phyloP scores from a whole-genome alignment of 2,329 filamentous ascomycete genomes.

The Cadophora malorum region DNA sequence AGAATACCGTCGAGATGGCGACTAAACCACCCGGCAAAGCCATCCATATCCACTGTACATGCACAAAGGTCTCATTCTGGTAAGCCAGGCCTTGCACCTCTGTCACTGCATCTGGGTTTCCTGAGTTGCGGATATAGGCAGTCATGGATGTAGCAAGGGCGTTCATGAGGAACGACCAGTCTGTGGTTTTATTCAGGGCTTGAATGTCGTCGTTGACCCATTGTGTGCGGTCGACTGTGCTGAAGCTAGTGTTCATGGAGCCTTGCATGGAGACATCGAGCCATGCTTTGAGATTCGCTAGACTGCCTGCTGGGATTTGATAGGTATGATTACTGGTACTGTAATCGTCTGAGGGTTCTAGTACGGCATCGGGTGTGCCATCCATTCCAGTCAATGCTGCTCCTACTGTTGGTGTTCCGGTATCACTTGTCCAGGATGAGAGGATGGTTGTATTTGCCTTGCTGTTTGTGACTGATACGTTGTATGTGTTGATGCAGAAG shows the following conservation, averaged over 20 bases:
- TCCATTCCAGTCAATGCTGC: constrained; percentile 17
- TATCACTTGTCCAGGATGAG: constrained; percentile 18
- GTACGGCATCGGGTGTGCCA: constrained; percentile 18
- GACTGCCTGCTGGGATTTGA: constrained; percentile 15
- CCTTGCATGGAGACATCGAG: constrained; percentile 19
- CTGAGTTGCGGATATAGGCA: not conserved
- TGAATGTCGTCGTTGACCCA: constrained; percentile 23
- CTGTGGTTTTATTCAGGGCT: constrained; percentile 14
- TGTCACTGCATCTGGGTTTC: not conserved
- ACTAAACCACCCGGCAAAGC: constrained; percentile 15
- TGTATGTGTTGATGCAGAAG: constrained; percentile 26
- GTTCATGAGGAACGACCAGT: constrained; percentile 13
- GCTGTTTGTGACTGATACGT: constrained; percentile 17
- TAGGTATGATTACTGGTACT: constrained; percentile 18
- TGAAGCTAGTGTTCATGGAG: constrained; percentile 24
- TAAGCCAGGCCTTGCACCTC: not conserved
- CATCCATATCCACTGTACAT: constrained; percentile 21
- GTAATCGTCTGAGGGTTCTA: constrained; percentile 2
- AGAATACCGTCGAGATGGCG: constrained; percentile 14
- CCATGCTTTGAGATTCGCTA: constrained; percentile 23
- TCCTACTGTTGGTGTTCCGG: constrained; percentile 24
- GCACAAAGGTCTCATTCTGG: constrained; percentile 18
- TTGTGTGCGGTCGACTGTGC: constrained; percentile 6
- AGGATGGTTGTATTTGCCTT: constrained; percentile 8
- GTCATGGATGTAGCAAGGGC: constrained; percentile 18